These are phyloP conservation scores for Carpinus viminea DNA, from an alignment of 306 rosid genomes.

Conservation along the genomic window DNA sequence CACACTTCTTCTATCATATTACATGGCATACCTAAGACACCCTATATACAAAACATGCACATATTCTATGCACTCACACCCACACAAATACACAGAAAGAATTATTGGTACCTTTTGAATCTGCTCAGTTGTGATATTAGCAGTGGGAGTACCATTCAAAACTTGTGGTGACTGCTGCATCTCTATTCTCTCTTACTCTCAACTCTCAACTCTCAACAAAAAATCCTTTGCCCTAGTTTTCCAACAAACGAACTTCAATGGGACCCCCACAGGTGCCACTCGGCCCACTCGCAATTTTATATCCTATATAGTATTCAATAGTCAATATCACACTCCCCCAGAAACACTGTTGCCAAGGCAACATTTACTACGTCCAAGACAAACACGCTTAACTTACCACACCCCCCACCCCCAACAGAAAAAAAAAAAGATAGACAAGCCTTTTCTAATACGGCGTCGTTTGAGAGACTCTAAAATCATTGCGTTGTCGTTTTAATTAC, in stretches of 20 bases:
- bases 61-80: neutral
- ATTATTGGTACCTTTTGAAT: conserved; percentile 49
- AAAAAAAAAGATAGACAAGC: neutral
- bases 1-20: neutral
- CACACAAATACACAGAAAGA: neutral
- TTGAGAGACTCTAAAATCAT: neutral
- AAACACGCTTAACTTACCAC: neutral
- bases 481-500: neutral
- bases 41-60: neutral
- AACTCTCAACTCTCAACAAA: neutral
- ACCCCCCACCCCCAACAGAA: too few species aligned
- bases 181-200: neutral
- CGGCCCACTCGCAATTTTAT: too few species aligned
- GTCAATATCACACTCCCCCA: too few species aligned
- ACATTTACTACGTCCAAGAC: neutral
- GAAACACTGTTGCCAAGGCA: neutral
- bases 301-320: too few species aligned
- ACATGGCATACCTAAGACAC: neutral
- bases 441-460: neutral
- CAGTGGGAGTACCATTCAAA: conserved; percentile 35
- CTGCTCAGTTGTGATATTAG: conserved; percentile 43
- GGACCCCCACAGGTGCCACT: neutral
- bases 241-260: conserved; percentile 12
- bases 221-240: conserved; percentile 9
- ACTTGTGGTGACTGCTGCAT: conserved; percentile 29